Percentiles rank a stretch among this genome's conserved stretches.
Conservation (phyloP, 129 eudicot genomes). For the Deinandra increscens region DNA sequence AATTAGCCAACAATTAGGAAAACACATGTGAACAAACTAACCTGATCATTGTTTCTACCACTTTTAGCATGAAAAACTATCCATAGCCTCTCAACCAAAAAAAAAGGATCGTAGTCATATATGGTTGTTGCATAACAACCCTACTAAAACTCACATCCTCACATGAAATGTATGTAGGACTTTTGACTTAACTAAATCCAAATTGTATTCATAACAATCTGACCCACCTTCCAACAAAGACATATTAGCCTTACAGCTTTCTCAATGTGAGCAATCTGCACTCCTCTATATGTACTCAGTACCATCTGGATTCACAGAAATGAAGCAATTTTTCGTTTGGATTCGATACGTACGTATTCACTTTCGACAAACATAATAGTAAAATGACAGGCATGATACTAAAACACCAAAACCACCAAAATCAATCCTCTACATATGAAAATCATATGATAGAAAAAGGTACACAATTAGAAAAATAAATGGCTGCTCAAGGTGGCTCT, state of each 20-base stretch:
- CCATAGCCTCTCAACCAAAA: neutral
- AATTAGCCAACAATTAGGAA: too few relatives aligned
- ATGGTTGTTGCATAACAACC: neutral
- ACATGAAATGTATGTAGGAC: neutral
- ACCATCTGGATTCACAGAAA: neutral
- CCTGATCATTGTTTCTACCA: neutral
- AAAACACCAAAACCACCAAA: too few relatives aligned
- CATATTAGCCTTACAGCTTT: neutral
- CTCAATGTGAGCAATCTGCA: neutral
- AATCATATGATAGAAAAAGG: too few relatives aligned
- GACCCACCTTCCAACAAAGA: neutral
- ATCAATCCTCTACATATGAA: too few relatives aligned
- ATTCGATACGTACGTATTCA: too few relatives aligned
- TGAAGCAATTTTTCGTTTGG: too few relatives aligned
- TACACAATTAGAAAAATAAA: too few relatives aligned
- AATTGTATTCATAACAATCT: neutral
- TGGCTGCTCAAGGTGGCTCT: too few relatives aligned
- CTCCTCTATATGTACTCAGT: neutral
- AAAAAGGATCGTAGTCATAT: neutral
- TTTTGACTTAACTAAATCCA: neutral
- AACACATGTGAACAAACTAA: too few relatives aligned
- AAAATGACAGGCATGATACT: too few relatives aligned
- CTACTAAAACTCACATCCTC: neutral
- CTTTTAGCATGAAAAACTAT: neutral
- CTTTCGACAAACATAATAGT: too few relatives aligned